Base-by-base conservation (phyloP, 1,139 yeast species). In the Wickerhamiella infanticola region DNA sequence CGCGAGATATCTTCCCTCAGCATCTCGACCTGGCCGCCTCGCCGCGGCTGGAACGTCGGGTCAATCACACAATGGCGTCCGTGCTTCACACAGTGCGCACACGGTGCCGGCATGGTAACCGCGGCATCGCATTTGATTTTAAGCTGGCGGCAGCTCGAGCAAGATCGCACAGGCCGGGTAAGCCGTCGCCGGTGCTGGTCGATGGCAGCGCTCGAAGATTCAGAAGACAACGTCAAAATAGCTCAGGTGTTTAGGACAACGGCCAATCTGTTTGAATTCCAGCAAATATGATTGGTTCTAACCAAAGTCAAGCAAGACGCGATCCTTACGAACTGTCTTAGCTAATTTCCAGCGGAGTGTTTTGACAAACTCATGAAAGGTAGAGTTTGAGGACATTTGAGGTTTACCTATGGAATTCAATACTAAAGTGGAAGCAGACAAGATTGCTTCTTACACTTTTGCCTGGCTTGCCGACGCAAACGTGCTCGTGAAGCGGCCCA, bases 91-190 rank as follows among this genome's bases (percentile, higher is more conserved):
- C 96, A 88, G 48, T 95, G 65, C 33, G 80, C 74, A 61, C 96
- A 88, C 0, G 95, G 84, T 11, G 70, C 69, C 1, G 96, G 96
- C 55, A 74, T 81, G 50, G 80, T 77, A 26, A 82, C 90, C 3
- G 84, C 74, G 0, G 96, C 96, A 59, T 88, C 84, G 64, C 97
- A 88, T 58, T 81, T 82, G 63, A 86, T 85, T 63, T 88, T 88
- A 60, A 86, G 96, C 60, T 88, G 96, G 46, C 96, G 77, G 60
- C 97, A 88, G 58, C 85, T 93, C 0, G 95, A 83, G 59, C 97
- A 88, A 3, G 94, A 81, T 0, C 95, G 82, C 1, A 86, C 94
- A 0, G 95, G 95, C 47, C 95, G 67, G 18, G 60, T 55, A 24
- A 36, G 24, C 35, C 25, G 9, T n/a, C 33, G 33, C 9, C 33